Percentiles rank a stretch among this genome's conserved stretches.
phyloP scores from a whole-genome alignment of 345 rosid genomes.

The Citrus cavaleriei region DNA sequence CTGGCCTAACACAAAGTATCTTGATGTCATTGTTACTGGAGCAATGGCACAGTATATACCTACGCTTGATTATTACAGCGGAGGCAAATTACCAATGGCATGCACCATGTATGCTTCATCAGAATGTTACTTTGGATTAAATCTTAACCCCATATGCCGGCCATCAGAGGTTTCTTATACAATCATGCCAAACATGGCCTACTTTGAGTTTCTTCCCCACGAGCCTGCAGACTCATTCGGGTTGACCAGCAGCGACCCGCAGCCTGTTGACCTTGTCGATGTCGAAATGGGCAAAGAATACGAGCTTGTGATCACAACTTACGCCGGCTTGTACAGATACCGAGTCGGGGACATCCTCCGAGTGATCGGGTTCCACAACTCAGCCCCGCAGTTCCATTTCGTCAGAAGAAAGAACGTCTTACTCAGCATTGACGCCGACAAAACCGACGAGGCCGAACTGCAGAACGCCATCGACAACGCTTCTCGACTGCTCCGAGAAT shows the following conservation, averaged over 20 bases:
- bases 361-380: conserved; percentile 87
- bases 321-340: conserved; percentile 82
- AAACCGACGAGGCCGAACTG: conserved; percentile 89
- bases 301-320: conserved; percentile 86
- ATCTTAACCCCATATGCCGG: conserved; percentile 79
- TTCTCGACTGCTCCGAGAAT: conserved; percentile 37
- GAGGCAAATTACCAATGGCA: conserved; percentile 64
- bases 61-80: conserved; percentile 84
- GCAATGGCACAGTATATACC: conserved; percentile 98
- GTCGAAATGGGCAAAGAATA: conserved; percentile 86
- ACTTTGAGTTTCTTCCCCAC: conserved; percentile 85
- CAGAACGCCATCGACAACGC: conserved; percentile 80
- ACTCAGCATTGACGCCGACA: conserved; percentile 86
- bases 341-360: conserved; percentile 91
- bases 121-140: conserved; percentile 89
- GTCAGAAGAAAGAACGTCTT: conserved; percentile 81
- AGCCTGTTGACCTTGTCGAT: conserved; percentile 57
- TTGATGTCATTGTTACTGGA: conserved; percentile 92
- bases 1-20: conserved; percentile 89
- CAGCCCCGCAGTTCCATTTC: conserved; percentile 88
- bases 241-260: conserved; percentile 19
- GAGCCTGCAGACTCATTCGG: conserved; percentile 25
- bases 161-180: conserved; percentile 89
- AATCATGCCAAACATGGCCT: conserved; percentile 95
- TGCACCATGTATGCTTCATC: conserved; percentile 98